These are phyloP conservation scores for Yamadazyma spencermartinsiae DNA, from an alignment of 1,139 yeast species.

Conservation along the genomic window DNA sequence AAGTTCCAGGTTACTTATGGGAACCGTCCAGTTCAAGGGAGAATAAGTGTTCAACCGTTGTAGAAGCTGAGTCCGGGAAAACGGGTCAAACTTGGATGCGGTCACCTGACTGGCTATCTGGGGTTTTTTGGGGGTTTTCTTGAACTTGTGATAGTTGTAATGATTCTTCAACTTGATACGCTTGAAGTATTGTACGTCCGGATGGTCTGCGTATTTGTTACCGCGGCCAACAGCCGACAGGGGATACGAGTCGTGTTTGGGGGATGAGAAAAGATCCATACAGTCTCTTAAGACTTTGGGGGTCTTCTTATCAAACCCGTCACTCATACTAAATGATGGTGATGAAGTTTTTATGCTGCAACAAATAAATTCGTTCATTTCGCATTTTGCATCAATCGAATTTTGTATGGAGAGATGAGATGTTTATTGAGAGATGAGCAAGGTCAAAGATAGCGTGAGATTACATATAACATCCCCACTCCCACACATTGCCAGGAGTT, in stretches of 20 bases:
- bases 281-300: slow-evolving; percentile 34
- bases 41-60: slow-evolving; percentile 30
- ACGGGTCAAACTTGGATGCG: slow-evolving; percentile 33
- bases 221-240: slow-evolving; percentile 11
- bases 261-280: slow-evolving; percentile 25
- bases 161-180: slow-evolving; percentile 38
- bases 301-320: slow-evolving; percentile 13
- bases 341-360: neutral
- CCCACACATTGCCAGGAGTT: too few relatives aligned
- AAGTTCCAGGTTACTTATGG: slow-evolving; percentile 18
- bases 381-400: too few relatives aligned
- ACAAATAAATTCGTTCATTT: neutral
- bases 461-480: too few relatives aligned
- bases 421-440: neutral
- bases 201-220: slow-evolving; percentile 27
- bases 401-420: too few relatives aligned
- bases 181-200: slow-evolving; percentile 43
- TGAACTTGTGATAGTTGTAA: slow-evolving; percentile 36
- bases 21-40: slow-evolving; percentile 38
- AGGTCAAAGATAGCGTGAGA: too few relatives aligned
- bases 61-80: slow-evolving; percentile 28
- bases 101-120: slow-evolving; percentile 16
- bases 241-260: slow-evolving; percentile 19
- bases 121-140: slow-evolving; percentile 16
- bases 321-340: neutral